phyloP scores from a whole-genome alignment of 352 stramenopile genomes.

The Lagenidium sp. region DNA sequence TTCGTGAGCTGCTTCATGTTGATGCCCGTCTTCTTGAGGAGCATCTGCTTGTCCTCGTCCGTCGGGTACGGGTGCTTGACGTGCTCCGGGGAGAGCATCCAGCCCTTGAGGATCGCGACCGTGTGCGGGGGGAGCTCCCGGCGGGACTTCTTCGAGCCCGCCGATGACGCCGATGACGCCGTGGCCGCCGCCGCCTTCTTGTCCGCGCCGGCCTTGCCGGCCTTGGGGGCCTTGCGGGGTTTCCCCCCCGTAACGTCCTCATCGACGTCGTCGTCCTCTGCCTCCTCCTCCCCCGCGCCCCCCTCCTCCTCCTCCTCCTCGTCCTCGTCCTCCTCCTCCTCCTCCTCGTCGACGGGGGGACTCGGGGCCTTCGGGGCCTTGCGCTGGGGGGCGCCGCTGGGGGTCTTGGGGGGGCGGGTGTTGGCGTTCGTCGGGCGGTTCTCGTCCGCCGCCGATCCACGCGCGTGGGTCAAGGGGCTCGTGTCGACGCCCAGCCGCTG shows the following conservation, averaged over 20 bases:
- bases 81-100: constrained; percentile 86
- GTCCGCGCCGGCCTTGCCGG: constrained; percentile 20
- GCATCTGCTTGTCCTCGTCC: constrained; percentile 87
- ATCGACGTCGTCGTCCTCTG: constrained; percentile 13
- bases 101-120: constrained; percentile 79
- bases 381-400: not conserved
- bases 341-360: constrained; percentile 7
- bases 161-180: no score
- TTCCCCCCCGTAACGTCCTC: constrained; percentile 2
- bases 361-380: constrained; percentile 1
- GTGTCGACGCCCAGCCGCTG: no score
- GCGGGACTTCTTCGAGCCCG: constrained; percentile 73
- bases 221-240: constrained; percentile 8
- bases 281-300: constrained; percentile 8
- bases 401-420: not conserved
- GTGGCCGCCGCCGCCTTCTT: no score
- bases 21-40: constrained; percentile 84
- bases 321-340: constrained; percentile 16
- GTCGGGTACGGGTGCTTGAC: constrained; percentile 87
- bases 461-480: not conserved
- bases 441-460: not conserved
- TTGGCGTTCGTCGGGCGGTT: constrained; percentile 5
- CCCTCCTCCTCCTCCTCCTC: constrained; percentile 15
- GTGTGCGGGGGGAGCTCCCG: constrained; percentile 78
- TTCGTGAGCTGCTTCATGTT: constrained; percentile 90